These are phyloP conservation scores for Leccinum arenicola DNA, from an alignment of 768 basidiomycete species.

Conservation along the genomic window DNA sequence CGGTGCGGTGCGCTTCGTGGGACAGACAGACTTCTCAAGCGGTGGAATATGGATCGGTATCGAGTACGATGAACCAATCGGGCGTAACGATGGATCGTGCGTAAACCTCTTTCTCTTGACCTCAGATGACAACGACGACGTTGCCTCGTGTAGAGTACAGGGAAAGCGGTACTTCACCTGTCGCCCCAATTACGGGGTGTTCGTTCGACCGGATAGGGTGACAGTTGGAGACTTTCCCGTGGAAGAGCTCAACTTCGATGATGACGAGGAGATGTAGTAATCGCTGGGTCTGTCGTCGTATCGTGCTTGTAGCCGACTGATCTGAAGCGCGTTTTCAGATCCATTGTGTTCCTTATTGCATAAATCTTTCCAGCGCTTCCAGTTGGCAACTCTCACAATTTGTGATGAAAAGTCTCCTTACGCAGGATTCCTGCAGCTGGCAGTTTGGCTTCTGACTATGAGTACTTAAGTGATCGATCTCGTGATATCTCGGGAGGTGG, in stretches of 20 bases:
- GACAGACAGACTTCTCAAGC: constrained; percentile 69
- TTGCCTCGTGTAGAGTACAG: constrained; percentile 55
- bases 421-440: too few species aligned
- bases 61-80: constrained; percentile 93
- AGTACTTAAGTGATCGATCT: too few species aligned
- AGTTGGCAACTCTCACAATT: too few species aligned
- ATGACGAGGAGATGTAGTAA: constrained; percentile 71
- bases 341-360: not conserved
- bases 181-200: constrained; percentile 72
- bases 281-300: not conserved
- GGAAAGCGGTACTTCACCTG: constrained; percentile 87
- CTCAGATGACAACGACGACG: not conserved
- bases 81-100: constrained; percentile 94
- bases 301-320: not conserved
- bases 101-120: constrained; percentile 31
- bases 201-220: constrained; percentile 82
- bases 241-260: constrained; percentile 71
- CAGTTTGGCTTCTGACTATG: too few species aligned
- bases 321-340: not conserved
- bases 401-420: too few species aligned
- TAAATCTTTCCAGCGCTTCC: too few species aligned
- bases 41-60: constrained; percentile 83
- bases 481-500: not conserved
- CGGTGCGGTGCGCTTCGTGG: constrained; percentile 85
- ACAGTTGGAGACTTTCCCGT: constrained; percentile 84